Base-by-base conservation (phyloP, 1,139 yeast species). In the Eremothecium gossypii region DNA sequence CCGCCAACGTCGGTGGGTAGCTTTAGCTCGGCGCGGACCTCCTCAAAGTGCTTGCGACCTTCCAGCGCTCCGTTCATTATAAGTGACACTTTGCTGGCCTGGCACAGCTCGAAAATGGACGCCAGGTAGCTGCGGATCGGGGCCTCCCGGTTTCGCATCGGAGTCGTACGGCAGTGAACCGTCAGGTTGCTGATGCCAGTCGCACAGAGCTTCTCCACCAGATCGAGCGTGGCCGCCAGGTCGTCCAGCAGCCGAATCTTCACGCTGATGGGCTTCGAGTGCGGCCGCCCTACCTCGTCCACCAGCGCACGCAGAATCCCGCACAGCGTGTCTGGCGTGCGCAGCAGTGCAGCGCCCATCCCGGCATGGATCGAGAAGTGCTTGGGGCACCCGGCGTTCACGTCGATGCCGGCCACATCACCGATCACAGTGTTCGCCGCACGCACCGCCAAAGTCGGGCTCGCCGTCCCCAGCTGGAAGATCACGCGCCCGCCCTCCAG, bases 361-460 rank as follows among this genome's bases (percentile, higher is more conserved):
- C 98, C 98, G 0, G 93, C 73, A 61, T 87, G 96, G 2, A 86
- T 73, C 1, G 87, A 79, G 54, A 84, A 85, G 47, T 82, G 89
- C 58, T 86, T 87, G 2, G 98, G 98, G 64, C 98, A 91, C 4
- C 98, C 98, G 33, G 96, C 86, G 61, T 91, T 91, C 47, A 91
- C 74, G 60, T 91, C 98, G 10, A 91, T 83, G 7, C 95, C 97
- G 48, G 79, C 87, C 1, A 91, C 97, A 61, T 91, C 98, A 1
- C 70, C 57, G 11, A 89, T 86, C 2, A 91, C 84, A 38, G 79
- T 70, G 43, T 71, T 66, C 0, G 95, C 96, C 0, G 96, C 98
- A 48, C 79, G 68, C 0, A 86, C 95, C 0, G 98, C 98, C 14
- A 87, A 64, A 1, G 77, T 81, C 0, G 97, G 81, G 49, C 77